Base-by-base conservation (phyloP, 1,284 basidiomycete species). In the Earliella scabrosa region DNA sequence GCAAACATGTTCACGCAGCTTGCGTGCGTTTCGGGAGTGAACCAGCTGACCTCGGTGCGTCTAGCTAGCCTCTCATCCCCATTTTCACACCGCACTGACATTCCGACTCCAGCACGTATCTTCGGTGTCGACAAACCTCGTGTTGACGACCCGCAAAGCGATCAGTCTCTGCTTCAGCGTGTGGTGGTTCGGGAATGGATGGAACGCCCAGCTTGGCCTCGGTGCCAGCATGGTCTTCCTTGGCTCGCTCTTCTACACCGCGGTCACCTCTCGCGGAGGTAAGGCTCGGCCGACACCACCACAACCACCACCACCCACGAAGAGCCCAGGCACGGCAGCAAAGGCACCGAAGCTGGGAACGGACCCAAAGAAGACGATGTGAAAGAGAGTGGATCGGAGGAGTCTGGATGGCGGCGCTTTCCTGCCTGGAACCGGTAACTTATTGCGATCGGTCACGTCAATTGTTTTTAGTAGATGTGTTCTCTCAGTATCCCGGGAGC, bases 1-100 rank as follows among this genome's bases (percentile, higher is more conserved):
- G 74, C 80, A 20, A 95, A 95, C 68, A 81, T 95, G 10, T 59
- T 88, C 16, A 88, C 93, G 1, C 94, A 96, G 67, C 83, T 92
- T 1, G 71, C 93, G n/a, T 97, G 94, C 66, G 89, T 95, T 13
- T 86, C 90, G 2, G 92, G 93, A 11, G 94, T 95, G 26, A 96
- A 95, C 69, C 82, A 85, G 55, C 76, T 96, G 32, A 90, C 91
- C 35, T 87, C 88, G 45, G 87, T 90, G 59, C 24, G 86, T 80
- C 4, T 32, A n/a, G 40, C 39, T n/a, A 7, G 24, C 27, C 36
- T 24, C 18, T 16, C 32, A n/a, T 20, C 20, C 18, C 6, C 38
- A 9, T 20, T 23, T 20, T 20, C n/a, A 9, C 18, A 3, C 6
- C 21, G 10, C 13, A 9, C 35, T 5, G 8, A n/a, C 35, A n/a